Evolutionary conservation across 1,284 basidiomycete species (phyloP).

Genomic region (Peniophora sp.): DNA sequence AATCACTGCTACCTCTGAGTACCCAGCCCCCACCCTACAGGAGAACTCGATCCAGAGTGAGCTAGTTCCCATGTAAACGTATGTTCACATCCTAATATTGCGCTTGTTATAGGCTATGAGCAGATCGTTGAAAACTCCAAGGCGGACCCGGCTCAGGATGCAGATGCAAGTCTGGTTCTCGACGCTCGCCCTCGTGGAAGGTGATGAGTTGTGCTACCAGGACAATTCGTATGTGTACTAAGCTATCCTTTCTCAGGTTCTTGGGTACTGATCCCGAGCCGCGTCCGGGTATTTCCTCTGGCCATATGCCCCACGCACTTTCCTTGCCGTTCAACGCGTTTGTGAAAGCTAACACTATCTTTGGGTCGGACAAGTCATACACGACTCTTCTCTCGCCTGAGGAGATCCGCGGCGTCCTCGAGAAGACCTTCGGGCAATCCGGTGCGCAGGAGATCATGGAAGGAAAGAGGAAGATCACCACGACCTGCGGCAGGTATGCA

Average conservation of each 20-base stretch:
- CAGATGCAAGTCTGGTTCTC: constrained; percentile 65
- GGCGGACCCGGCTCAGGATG: constrained; percentile 33
- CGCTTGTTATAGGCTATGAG: constrained; percentile 61
- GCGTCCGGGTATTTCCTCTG: constrained; percentile 78
- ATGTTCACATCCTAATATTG: constrained; percentile 3
- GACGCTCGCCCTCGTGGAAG: constrained; percentile 81
- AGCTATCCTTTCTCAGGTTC: constrained; percentile 39
- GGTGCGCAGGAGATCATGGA: constrained; percentile 46
- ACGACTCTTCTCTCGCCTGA: constrained; percentile 53
- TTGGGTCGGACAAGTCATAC: constrained; percentile 39
- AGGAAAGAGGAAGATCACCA: constrained; percentile 54
- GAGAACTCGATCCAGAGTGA: constrained; percentile 54
- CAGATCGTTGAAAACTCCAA: constrained; percentile 73
- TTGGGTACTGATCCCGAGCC: constrained; percentile 85
- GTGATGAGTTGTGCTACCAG: constrained; percentile 23
- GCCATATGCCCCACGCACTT: constrained; percentile 87
- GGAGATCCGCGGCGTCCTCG: constrained; percentile 55
- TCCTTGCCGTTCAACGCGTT: constrained; percentile 83
- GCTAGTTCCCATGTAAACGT: constrained; percentile 17
- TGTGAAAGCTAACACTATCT: constrained; percentile 44
- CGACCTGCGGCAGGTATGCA: constrained; percentile 55
- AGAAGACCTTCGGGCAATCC: constrained; percentile 50
- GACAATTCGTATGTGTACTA: background rate
- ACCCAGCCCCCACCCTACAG: constrained; percentile 49
- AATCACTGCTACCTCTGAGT: constrained; percentile 24